phyloP scores from a whole-genome alignment of 352 stramenopile genomes.

The Phytophthora idaei region DNA sequence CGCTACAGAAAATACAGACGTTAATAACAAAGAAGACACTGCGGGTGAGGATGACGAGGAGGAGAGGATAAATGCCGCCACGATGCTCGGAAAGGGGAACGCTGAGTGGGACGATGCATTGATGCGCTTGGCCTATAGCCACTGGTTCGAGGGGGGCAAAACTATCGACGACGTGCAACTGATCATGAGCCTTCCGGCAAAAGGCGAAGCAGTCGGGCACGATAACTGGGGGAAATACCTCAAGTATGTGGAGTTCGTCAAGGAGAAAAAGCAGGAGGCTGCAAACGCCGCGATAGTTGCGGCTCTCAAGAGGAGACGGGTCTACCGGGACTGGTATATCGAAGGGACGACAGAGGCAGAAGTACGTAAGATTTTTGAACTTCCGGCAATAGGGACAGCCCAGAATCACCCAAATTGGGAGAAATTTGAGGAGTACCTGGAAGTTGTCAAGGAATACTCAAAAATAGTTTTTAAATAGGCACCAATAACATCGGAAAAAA shows the following conservation, averaged over 20 bases:
- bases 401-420: constrained; percentile 6
- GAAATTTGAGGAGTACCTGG: constrained; percentile 9
- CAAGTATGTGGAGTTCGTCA: constrained; percentile 19
- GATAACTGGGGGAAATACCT: constrained; percentile 20
- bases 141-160: constrained; percentile 23
- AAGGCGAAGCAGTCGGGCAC: constrained; percentile 12
- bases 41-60: neutral
- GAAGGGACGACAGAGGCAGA: constrained; percentile 9
- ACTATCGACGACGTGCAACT: constrained; percentile 15
- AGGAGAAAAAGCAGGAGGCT: constrained; percentile 14
- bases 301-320: constrained; percentile 4
- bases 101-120: constrained; percentile 5
- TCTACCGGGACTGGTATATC: constrained; percentile 23
- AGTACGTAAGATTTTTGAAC: constrained; percentile 9
- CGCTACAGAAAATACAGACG: neutral
- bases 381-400: constrained; percentile 1
- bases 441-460: constrained; percentile 9
- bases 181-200: constrained; percentile 17
- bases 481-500: neutral
- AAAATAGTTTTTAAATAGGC: neutral
- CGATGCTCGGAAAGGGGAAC: neutral
- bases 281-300: constrained; percentile 6
- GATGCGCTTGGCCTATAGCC: constrained; percentile 4
- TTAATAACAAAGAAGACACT: neutral
- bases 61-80: constrained; percentile 7